Evolutionary conservation across 2,329 filamentous ascomycete species (phyloP), one percentile per base, ranked within the genome.

Genomic region (Byssochlamys sp.): DNA sequence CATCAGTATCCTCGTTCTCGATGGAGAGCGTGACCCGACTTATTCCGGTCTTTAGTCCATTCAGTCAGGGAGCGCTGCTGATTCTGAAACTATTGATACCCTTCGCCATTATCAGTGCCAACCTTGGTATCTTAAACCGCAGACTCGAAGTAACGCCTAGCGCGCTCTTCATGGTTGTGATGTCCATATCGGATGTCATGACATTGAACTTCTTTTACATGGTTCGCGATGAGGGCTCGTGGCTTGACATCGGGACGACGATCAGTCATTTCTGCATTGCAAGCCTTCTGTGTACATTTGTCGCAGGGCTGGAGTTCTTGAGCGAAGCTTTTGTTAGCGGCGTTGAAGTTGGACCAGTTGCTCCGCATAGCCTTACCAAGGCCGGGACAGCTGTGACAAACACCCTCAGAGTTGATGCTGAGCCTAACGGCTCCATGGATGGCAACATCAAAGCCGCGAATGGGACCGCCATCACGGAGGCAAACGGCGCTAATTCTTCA

Each of bases 151-250:
- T 99, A 0, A 88, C 91, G 7, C 91, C 91, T 0, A 91, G 88
- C 45, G 90, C 91, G 4, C 77, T 99, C 3, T 96, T 97, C 75
- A 96, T 96, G 87, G 78, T 92, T 1, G 91, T 95, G 54, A 95
- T 96, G 84, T 89, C 88, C 0, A 84, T 95, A 55, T 91, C 88
- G 60, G 94, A 99, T 70, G 84, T 96, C 54, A 80, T 97, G 70
- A 97, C 94, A 2, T 80, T 99, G 55, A 90, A 94, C 67, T 99
- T 99, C 78, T 99, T 99, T 76, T 99, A 90, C 85, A 90, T 96
- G 66, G 94, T 99, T 52, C 89, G 88, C 67, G 94, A 99, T 65
- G 94, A 99, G 71, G 94, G 94, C 0, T 94, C 88, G 25, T 99
- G 94, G 94, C 76, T 99, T 59, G 94, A 99, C 70, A 99, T 99